These are phyloP conservation scores for baker's yeast (Saccharomyces cerevisiae) DNA, from an alignment of 805 yeast genomes.

Conservation along the genomic window DNA sequence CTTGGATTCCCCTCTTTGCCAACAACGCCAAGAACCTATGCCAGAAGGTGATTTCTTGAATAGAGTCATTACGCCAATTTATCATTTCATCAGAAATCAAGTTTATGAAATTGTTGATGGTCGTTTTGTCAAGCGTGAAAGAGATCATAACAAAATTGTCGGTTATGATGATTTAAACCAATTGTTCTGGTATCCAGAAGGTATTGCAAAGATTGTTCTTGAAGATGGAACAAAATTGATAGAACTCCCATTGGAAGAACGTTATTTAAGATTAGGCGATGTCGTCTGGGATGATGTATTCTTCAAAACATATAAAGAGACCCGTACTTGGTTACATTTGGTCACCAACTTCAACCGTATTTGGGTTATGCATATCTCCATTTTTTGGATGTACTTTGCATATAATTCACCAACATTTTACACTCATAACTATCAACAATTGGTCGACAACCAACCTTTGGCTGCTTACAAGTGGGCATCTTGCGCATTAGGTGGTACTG, in stretches of 20 bases:
- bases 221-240: conserved; percentile 89
- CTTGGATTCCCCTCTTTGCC: conserved; percentile 80
- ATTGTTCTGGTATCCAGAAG: conserved; percentile 99
- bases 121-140: conserved; percentile 76
- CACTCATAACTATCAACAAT: conserved; percentile 78
- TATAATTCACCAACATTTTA: conserved; percentile 88
- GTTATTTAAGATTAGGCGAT: conserved; percentile 84
- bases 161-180: conserved; percentile 99
- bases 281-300: conserved; percentile 87
- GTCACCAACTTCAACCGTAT: conserved; percentile 94
- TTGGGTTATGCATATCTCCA: conserved; percentile 86
- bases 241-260: conserved; percentile 82
- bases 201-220: conserved; percentile 83
- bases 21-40: conserved; percentile 73
- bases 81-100: conserved; percentile 69
- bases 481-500: conserved; percentile 83
- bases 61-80: conserved; percentile 86
- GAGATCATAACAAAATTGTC: conserved; percentile 68
- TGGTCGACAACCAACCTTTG: conserved; percentile 76
- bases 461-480: conserved; percentile 91
- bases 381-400: conserved; percentile 93
- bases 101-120: conserved; percentile 77
- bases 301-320: conserved; percentile 91
- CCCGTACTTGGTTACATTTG: conserved; percentile 95
- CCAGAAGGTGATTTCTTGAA: conserved; percentile 87